phyloP scores from a whole-genome alignment of 495 filamentous ascomycete genomes.

The Sabuloglossum arenarium region DNA sequence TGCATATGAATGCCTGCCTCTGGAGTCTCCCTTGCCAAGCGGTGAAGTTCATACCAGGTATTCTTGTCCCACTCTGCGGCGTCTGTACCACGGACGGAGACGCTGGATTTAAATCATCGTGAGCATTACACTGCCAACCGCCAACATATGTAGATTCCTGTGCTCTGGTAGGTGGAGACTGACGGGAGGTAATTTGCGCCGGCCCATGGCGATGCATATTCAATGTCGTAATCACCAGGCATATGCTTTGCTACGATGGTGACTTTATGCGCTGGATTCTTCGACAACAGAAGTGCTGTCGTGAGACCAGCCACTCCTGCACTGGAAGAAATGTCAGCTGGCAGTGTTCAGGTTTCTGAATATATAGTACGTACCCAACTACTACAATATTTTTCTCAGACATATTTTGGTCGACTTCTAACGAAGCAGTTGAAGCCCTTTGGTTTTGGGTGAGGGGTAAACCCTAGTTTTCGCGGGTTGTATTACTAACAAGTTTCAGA shows the following conservation, averaged over 20 bases:
- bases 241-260: conserved; percentile 89
- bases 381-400: conserved; percentile 8
- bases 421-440: neutral
- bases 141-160: neutral
- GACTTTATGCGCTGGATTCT: conserved; percentile 41
- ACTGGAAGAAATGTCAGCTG: conserved; percentile 22
- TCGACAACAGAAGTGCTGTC: conserved; percentile 67
- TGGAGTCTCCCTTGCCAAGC: conserved; percentile 40
- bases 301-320: conserved; percentile 86
- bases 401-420: conserved; percentile 10
- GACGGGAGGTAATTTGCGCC: conserved; percentile 87
- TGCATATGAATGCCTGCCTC: conserved; percentile 85
- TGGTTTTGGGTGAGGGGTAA: neutral
- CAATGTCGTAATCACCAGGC: conserved; percentile 94
- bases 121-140: neutral
- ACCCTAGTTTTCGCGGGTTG: too few species aligned
- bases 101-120: conserved; percentile 15
- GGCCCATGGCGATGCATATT: conserved; percentile 91
- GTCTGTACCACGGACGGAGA: conserved; percentile 29
- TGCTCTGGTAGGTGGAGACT: conserved; percentile 6
- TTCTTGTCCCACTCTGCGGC: conserved; percentile 29
- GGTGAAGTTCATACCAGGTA: conserved; percentile 21
- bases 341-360: neutral
- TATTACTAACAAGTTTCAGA: too few species aligned
- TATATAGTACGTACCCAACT: conserved; percentile 1